A percentile compares a stretch with the other conserved stretches of the same genome.
These are phyloP conservation scores for Lomentospora prolificans DNA, from an alignment of 2,329 filamentous ascomycete species.

Conservation along the genomic window DNA sequence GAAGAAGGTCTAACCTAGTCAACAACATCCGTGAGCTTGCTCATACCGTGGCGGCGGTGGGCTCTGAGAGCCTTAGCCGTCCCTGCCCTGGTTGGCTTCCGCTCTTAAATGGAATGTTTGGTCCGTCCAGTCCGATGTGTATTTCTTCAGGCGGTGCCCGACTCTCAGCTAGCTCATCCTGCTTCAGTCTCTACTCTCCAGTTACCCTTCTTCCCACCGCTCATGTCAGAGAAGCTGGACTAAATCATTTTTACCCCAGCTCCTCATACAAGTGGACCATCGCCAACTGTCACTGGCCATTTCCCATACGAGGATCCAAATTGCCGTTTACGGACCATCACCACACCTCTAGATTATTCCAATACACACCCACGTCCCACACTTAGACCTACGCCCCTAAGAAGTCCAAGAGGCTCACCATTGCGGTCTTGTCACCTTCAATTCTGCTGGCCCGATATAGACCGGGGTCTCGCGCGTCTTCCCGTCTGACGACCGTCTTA, in stretches of 20 bases:
- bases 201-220: neutral
- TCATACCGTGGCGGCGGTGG: neutral
- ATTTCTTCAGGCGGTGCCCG: neutral
- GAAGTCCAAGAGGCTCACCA: neutral
- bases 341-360: neutral
- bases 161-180: neutral
- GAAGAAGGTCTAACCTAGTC: neutral
- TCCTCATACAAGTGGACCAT: neutral
- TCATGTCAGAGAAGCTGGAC: neutral
- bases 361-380: slow-evolving; percentile 7
- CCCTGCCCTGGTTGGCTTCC: neutral
- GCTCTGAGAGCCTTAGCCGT: neutral
- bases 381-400: slow-evolving; percentile 5
- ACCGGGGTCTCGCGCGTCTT: slow-evolving; percentile 3
- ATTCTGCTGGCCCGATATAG: slow-evolving; percentile 1
- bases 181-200: neutral
- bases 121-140: neutral
- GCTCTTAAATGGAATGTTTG: neutral
- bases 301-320: slow-evolving; percentile 7
- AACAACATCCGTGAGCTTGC: slow-evolving; percentile 3
- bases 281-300: slow-evolving; percentile 5
- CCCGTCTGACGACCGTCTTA: slow-evolving; percentile 2
- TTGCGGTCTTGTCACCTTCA: slow-evolving; percentile 1
- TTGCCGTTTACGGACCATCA: slow-evolving; percentile 7
- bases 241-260: neutral